Percentiles rank a stretch among this genome's conserved stretches.
phyloP scores from a whole-genome alignment of 441 rosid species.

The Eutrema salsugineum region DNA sequence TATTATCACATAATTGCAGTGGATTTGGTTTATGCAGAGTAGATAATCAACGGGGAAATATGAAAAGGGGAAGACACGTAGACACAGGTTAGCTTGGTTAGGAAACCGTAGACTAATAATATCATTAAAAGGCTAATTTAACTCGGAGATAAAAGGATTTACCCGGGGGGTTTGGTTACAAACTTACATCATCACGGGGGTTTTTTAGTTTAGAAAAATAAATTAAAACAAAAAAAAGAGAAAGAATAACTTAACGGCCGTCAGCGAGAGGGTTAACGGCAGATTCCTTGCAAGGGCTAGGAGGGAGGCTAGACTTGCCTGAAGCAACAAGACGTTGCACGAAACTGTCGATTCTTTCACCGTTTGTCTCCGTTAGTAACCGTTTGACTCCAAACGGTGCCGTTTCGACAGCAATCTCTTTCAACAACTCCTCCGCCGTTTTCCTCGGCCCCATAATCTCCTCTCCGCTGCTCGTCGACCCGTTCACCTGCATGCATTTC shows the following conservation, averaged over 20 bases:
- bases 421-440: slow-evolving; percentile 56
- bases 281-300: slow-evolving; percentile 87
- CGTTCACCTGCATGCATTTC: slow-evolving; percentile 62
- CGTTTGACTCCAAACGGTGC: slow-evolving; percentile 91
- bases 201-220: background rate
- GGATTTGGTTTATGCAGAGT: too few relatives aligned
- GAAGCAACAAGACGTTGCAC: slow-evolving; percentile 81
- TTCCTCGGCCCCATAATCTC: slow-evolving; percentile 27
- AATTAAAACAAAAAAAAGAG: background rate
- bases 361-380: slow-evolving; percentile 79
- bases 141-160: slow-evolving; percentile 5
- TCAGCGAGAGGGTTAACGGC: slow-evolving; percentile 58
- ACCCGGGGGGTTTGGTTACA: slow-evolving; percentile 27
- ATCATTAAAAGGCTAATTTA: too few relatives aligned
- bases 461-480: slow-evolving; percentile 39
- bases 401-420: slow-evolving; percentile 81
- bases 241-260: slow-evolving; percentile 47
- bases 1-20: too few relatives aligned
- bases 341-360: slow-evolving; percentile 66
- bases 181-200: slow-evolving; percentile 22
- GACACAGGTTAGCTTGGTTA: too few relatives aligned
- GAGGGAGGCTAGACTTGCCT: slow-evolving; percentile 74
- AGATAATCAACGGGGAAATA: too few relatives aligned
- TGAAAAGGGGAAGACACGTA: too few relatives aligned
- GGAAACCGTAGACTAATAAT: too few relatives aligned